These are phyloP conservation scores for Zostera marina DNA, from an alignment of 116 monocot genomes.

Conservation along the genomic window DNA sequence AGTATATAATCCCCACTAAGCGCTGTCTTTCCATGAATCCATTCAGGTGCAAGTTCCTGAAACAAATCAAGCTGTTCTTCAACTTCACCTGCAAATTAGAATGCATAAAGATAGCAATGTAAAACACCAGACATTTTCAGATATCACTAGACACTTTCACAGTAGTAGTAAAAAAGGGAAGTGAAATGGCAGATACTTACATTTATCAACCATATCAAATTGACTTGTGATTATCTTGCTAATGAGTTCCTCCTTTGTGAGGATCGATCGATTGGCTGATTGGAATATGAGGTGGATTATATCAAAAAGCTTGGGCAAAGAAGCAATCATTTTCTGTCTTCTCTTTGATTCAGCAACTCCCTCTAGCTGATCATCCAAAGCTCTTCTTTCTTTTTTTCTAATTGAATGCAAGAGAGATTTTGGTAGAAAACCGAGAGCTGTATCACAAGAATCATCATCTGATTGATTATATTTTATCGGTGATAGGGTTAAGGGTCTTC, in stretches of 20 bases:
- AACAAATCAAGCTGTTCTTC: slow-evolving; percentile 6
- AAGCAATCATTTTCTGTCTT: slow-evolving; percentile 40
- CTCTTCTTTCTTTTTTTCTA: slow-evolving; percentile 54
- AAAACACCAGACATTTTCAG: neutral
- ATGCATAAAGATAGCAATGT: neutral
- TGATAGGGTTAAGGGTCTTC: slow-evolving; percentile 12
- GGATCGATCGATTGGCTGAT: slow-evolving; percentile 33
- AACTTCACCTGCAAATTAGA: neutral
- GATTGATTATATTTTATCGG: slow-evolving; percentile 13
- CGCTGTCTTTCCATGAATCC: slow-evolving; percentile 1
- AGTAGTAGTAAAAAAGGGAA: neutral
- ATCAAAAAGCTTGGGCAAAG: slow-evolving; percentile 61
- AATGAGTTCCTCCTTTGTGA: slow-evolving; percentile 76
- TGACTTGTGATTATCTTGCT: slow-evolving; percentile 56
- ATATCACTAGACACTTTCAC: neutral
- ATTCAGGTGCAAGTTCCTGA: slow-evolving; percentile 5
- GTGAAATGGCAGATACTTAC: slow-evolving; percentile 13
- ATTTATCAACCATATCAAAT: slow-evolving; percentile 43
- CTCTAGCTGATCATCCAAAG: slow-evolving; percentile 28
- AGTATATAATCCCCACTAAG: slow-evolving; percentile 3
- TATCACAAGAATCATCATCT: slow-evolving; percentile 7
- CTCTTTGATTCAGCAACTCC: slow-evolving; percentile 24
- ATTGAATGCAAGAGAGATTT: slow-evolving; percentile 56
- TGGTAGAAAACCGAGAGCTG: slow-evolving; percentile 49
- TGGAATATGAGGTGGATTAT: slow-evolving; percentile 61